Evolutionary conservation across 75 land plant genomes (phyloP), one percentile per base, ranked within the genome.

Genomic region (Pinus taeda): DNA sequence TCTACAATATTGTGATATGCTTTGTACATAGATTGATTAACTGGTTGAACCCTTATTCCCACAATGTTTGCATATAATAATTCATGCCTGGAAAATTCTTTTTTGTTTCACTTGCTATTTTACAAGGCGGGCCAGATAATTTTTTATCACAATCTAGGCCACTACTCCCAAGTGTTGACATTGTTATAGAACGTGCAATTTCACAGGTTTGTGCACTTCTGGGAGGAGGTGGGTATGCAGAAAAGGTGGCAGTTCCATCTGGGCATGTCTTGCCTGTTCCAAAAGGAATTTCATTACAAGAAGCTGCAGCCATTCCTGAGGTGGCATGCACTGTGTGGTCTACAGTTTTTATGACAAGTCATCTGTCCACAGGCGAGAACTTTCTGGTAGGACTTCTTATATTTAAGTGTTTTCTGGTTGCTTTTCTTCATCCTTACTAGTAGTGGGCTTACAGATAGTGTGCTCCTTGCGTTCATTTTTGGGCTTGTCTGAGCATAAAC

Each of bases 321-420:
- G 99, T 97, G 57, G 92, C 89, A 7, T 94, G 95, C 81, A 97
- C 99, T 33, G 99, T 97, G 57, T 97, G 99, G 99, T 97, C 99
- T 0, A 97, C 98, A 26, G 89, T 92, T 64, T 97, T 92, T 69
- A 94, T 94, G 99, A 94, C 75, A 39, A 85, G 89, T 75, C 87
- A 79, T 30, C 80, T 97, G 36, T 81, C 88, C 18, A 12, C 81
- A 58, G 98, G 99, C 30, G 99, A 97, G 78, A 81, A 81, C 11
- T 85, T 94, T 62, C 77, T 97, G 88, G 99, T 97, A 86, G 42
- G 75, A 49, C 8, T 77, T 49, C 12, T 49, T 11, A 49, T 71
- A 37, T 30, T 71, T 12, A 30, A 30, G 1, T 20, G 14, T 29
- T 30, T 20, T 30, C 11, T 30, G 15, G 64, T 8, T n/a, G 64